A percentile compares a stretch with the other conserved stretches of the same genome.
Conservation (phyloP, 1,284 basidiomycete genomes). For the Irpex rosettiformis region DNA sequence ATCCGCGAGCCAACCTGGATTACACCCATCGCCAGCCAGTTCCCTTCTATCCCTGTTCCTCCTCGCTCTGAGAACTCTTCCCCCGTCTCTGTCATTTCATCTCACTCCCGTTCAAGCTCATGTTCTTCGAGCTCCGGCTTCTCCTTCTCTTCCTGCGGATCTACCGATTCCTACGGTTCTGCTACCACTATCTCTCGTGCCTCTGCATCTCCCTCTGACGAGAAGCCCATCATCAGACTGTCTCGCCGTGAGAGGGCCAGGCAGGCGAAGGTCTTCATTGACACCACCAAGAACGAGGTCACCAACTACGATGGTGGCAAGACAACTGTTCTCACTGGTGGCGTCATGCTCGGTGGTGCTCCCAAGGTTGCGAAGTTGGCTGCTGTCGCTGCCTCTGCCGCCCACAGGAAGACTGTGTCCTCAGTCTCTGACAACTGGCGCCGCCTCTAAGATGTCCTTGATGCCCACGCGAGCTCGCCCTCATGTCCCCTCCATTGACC, state of each 20-base stretch:
- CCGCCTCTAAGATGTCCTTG: constrained; percentile 25
- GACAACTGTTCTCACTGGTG: constrained; percentile 79
- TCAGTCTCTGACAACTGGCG: constrained; percentile 48
- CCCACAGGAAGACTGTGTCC: constrained; percentile 23
- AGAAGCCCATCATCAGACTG: constrained; percentile 38
- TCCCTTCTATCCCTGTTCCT: constrained; percentile 40
- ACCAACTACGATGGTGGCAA: constrained; percentile 83
- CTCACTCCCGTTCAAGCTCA: constrained; percentile 71
- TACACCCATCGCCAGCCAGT: constrained; percentile 57
- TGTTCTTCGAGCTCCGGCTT: constrained; percentile 66
- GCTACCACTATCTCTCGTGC: constrained; percentile 33
- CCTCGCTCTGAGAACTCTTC: constrained; percentile 38
- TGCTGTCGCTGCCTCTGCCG: constrained; percentile 10
- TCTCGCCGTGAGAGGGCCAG: constrained; percentile 66
- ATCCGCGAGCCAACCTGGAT: constrained; percentile 63
- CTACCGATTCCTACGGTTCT: constrained; percentile 38
- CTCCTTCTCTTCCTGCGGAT: constrained; percentile 47
- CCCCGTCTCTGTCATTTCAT: constrained; percentile 52
- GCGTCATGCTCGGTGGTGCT: constrained; percentile 71
- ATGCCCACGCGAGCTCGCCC: constrained; percentile 7
- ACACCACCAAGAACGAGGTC: constrained; percentile 68
- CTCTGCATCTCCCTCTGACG: constrained; percentile 24
- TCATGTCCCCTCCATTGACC: constrained; percentile 22
- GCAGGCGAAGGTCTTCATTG: constrained; percentile 65
- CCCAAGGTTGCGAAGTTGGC: constrained; percentile 30